phyloP scores from a whole-genome alignment of 2,329 filamentous ascomycete genomes.

The Trichoderma aggressivum region DNA sequence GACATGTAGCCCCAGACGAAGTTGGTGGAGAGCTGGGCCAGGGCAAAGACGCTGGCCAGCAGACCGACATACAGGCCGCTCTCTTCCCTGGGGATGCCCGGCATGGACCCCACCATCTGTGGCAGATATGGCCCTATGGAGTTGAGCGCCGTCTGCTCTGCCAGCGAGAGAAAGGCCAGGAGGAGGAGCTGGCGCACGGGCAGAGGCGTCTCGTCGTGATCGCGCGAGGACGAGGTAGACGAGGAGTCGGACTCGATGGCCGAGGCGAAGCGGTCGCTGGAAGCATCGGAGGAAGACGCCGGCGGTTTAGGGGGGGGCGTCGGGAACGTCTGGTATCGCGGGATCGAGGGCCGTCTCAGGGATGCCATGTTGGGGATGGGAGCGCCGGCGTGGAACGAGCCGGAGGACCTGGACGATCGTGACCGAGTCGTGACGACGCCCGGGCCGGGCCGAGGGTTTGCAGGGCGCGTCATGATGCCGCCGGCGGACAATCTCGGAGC shows the following conservation, averaged over 20 bases:
- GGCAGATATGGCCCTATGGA: constrained; percentile 95
- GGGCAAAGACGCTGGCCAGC: constrained; percentile 84
- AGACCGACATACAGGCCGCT: constrained; percentile 86
- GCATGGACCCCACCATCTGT: constrained; percentile 84
- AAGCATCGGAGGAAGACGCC: constrained; percentile 44
- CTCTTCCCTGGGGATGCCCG: constrained; percentile 66
- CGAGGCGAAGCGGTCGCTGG: neutral
- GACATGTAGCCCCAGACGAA: constrained; percentile 57
- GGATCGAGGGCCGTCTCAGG: constrained; percentile 40
- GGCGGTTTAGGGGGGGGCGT: constrained; percentile 68
- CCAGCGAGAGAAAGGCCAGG: constrained; percentile 81
- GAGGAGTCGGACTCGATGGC: constrained; percentile 22
- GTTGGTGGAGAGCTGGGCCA: constrained; percentile 90
- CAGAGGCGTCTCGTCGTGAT: constrained; percentile 65
- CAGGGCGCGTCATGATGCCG: constrained; percentile 7
- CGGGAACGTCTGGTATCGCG: constrained; percentile 79
- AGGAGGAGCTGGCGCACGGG: constrained; percentile 80
- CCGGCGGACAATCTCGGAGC: neutral
- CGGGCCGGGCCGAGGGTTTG: constrained; percentile 1
- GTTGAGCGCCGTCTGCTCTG: constrained; percentile 94
- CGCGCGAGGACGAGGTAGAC: constrained; percentile 31
- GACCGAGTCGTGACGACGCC: constrained; percentile 21
- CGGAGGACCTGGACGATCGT: constrained; percentile 39
- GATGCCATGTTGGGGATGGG: constrained; percentile 40
- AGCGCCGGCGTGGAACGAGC: constrained; percentile 52